Evolutionary conservation across 148 eudicot species (phyloP), one percentile per base, ranked within the genome.

Genomic region (Heliosperma pusillum): DNA sequence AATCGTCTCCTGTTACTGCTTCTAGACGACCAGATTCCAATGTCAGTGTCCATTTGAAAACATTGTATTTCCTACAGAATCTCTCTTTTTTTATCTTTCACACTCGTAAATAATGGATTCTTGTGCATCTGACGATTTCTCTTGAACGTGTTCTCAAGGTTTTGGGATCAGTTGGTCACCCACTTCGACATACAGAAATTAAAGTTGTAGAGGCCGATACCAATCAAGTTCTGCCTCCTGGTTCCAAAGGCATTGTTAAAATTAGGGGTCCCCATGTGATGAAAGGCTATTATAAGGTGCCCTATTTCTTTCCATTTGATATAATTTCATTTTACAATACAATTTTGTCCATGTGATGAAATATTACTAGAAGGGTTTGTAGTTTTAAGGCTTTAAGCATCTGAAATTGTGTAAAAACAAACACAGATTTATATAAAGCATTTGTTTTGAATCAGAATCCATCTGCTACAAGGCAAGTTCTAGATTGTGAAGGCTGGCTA

Each of bases 251-350:
- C 78, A 83, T 88, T 58, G 82, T 95, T 71, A 87, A 90, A 90
- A 88, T 81, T 57, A 90, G 89, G 83, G 99, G 99, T 9, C 96
- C 93, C 66, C 91, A 87, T 81, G 88, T 95, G 79, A 95, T 95
- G 99, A 83, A 86, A 81, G 96, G 99, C 77, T 95, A 95, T 78
- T 92, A 88, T 82, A 92, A 88, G 99, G 99, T 95, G 83, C 20
- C 24, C 27, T 60, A 57, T 71, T 26, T 75, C 76, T 63, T 25
- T 64, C 42, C 2, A 6, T 69, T 10, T 24, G 13, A 12, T 4
- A 10, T 68, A 30, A 16, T 36, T 36, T 36, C 42, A 36, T 36
- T 36, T 36, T 2, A 36, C 42, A 36, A 36, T 36, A 36, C 42
- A 36, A 36, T 0, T 36, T 36, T 1, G 42, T 36, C 66, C 91